Conservation (phyloP, 2,329 filamentous ascomycete genomes). For the Apiospora arundinis region DNA sequence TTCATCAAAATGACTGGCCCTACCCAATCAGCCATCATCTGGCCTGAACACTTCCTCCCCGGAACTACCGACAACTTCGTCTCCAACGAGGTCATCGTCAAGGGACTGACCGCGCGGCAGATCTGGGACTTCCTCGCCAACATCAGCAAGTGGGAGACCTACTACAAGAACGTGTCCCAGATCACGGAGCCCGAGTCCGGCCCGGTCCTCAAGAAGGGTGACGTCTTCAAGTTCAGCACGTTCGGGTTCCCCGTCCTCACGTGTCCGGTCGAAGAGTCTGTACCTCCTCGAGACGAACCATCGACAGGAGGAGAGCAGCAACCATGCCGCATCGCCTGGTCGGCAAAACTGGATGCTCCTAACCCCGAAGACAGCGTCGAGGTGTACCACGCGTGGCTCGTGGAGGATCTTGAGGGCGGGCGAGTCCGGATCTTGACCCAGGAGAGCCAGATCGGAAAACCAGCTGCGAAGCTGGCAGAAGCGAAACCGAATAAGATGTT, state of each 20-base stretch:
- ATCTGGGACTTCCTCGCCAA: conserved; percentile 36
- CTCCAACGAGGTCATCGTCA: conserved; percentile 38
- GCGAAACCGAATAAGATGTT: conserved; percentile 37
- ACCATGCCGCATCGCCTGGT: conserved; percentile 36
- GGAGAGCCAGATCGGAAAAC: conserved; percentile 39
- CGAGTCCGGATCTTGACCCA: conserved; percentile 38
- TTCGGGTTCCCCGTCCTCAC: conserved; percentile 37
- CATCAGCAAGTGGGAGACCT: conserved; percentile 37
- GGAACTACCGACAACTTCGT: conserved; percentile 40
- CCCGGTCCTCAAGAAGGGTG: conserved; percentile 32
- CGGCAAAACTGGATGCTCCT: conserved; percentile 27
- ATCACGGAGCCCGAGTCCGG: conserved; percentile 36
- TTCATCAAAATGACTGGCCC: background rate
- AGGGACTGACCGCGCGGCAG: conserved; percentile 34
- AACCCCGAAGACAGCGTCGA: conserved; percentile 26
- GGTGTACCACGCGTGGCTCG: conserved; percentile 39
- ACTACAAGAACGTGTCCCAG: conserved; percentile 35
- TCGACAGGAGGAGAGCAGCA: background rate
- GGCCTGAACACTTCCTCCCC: conserved; percentile 36
- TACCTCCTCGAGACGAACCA: conserved; percentile 11
- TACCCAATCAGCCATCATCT: conserved; percentile 30
- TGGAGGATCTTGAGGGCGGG: conserved; percentile 37
- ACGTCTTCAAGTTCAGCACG: conserved; percentile 38
- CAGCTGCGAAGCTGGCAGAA: conserved; percentile 29
- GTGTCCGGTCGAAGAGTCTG: conserved; percentile 34